Evolutionary conservation across 208 protist species (phyloP).

Genomic region (Crithidia acanthocephali): DNA sequence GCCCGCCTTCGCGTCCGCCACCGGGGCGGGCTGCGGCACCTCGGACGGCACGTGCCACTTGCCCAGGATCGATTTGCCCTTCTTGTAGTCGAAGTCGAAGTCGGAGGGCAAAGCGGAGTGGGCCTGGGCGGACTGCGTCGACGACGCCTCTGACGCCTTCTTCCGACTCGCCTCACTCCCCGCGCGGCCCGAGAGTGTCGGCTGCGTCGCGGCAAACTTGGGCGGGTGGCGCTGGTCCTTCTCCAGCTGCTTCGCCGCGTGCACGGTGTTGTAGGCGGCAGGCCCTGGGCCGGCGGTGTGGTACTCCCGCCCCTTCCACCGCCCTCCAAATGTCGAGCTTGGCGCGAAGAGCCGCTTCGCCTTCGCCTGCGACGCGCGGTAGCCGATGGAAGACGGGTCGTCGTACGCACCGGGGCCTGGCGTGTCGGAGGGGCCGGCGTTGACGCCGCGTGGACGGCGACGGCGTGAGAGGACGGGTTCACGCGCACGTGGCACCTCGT

Average conservation of each 20-base stretch:
- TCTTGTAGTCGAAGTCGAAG: slow-evolving; percentile 79
- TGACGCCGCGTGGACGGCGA: slow-evolving; percentile 12
- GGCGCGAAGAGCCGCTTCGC: slow-evolving; percentile 38
- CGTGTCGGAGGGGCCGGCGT: slow-evolving; percentile 1
- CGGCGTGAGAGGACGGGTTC: slow-evolving; percentile 43
- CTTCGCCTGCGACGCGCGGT: slow-evolving; percentile 34
- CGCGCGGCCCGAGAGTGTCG: slow-evolving; percentile 3
- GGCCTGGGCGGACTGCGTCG: slow-evolving; percentile 6
- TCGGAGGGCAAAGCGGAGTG: slow-evolving; percentile 65
- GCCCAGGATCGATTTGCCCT: slow-evolving; percentile 66
- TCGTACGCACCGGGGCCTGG: slow-evolving; percentile 72
- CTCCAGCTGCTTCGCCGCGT: slow-evolving; percentile 52
- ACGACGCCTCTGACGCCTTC: slow-evolving; percentile 5
- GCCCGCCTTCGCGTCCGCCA: slow-evolving; percentile 24
- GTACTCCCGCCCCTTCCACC: slow-evolving; percentile 33
- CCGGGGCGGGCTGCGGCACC: slow-evolving; percentile 2
- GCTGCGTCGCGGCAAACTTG: slow-evolving; percentile 39
- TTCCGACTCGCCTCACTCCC: slow-evolving; percentile 4
- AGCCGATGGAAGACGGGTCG: slow-evolving; percentile 74
- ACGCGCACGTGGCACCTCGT: slow-evolving; percentile 37
- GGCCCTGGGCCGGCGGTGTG: slow-evolving; percentile 60
- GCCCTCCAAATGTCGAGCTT: slow-evolving; percentile 64
- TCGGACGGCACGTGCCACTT: slow-evolving; percentile 26
- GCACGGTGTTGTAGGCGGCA: slow-evolving; percentile 53
- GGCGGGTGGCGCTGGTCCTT: slow-evolving; percentile 58